phyloP scores from a whole-genome alignment of 371 early-diverging fungal species.

The Mortierella sp. region DNA sequence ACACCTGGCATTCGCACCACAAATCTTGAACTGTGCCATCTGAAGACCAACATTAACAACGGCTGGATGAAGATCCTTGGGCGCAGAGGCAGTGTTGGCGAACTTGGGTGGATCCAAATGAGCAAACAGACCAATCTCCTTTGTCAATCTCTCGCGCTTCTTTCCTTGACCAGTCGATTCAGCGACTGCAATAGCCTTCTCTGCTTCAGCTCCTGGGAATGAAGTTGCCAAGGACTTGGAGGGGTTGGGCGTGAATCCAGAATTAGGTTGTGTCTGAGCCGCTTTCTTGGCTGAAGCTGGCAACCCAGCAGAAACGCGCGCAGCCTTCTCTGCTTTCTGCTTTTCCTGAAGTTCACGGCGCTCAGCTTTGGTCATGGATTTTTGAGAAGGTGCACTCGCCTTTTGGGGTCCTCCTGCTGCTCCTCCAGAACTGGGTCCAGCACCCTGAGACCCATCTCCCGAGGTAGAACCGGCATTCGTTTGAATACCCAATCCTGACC shows the following conservation, averaged over 20 bases:
- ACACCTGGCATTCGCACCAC: constrained; percentile 92
- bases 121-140: constrained; percentile 72
- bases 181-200: constrained; percentile 38
- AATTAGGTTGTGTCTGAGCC: constrained; percentile 40
- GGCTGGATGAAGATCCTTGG: constrained; percentile 87
- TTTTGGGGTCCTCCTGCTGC: constrained; percentile 29
- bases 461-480: constrained; percentile 10
- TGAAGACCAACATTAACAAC: constrained; percentile 87
- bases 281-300: constrained; percentile 54
- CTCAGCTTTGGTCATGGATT: constrained; percentile 88
- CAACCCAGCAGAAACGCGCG: constrained; percentile 61
- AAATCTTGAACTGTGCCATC: constrained; percentile 85
- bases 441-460: constrained; percentile 25
- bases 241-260: constrained; percentile 53
- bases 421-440: constrained; percentile 24
- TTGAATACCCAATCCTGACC: constrained; percentile 52
- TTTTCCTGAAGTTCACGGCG: constrained; percentile 85
- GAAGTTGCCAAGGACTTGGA: constrained; percentile 50
- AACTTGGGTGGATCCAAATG: constrained; percentile 74
- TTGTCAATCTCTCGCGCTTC: constrained; percentile 55
- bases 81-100: constrained; percentile 59
- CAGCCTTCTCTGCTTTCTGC: constrained; percentile 79
- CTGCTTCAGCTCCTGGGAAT: constrained; percentile 54
- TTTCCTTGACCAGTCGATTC: constrained; percentile 55
- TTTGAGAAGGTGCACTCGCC: constrained; percentile 47